Conservation (phyloP, 306 rosid species). For the Sechiopsis laciniata region DNA sequence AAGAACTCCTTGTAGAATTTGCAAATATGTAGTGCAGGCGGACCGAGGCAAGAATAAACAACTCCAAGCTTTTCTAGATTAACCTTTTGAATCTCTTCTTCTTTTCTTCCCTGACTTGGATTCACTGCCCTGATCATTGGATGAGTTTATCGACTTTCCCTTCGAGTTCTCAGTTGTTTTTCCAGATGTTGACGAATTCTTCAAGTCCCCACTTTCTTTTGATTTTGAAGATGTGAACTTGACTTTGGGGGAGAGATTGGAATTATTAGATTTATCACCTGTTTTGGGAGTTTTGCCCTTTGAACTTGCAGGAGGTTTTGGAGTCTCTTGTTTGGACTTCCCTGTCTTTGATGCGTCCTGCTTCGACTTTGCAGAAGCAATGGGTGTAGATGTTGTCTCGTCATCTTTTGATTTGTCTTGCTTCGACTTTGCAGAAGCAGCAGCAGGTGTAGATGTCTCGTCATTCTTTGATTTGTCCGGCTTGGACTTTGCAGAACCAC, state of each 20-base stretch:
- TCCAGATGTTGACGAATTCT: conserved; percentile 33
- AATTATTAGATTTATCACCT: conserved; percentile 50
- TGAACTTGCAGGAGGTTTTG: conserved; percentile 42
- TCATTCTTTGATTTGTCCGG: conserved; percentile 25
- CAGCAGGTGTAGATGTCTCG: conserved; percentile 34
- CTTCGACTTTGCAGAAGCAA: conserved; percentile 49
- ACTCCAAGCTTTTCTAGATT: conserved; percentile 16
- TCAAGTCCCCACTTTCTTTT: conserved; percentile 35
- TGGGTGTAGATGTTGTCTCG: too few species aligned
- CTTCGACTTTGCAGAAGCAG: conserved; percentile 45
- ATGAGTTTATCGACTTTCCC: conserved; percentile 43
- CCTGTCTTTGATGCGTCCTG: conserved; percentile 43
- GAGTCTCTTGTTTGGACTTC: conserved; percentile 50
- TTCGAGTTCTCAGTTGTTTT: conserved; percentile 35
- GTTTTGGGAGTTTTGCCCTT: conserved; percentile 45
- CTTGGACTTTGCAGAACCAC: conserved; percentile 45
- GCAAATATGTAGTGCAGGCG: neutral
- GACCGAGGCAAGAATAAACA: neutral
- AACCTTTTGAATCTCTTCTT: conserved; percentile 41
- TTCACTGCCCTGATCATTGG: conserved; percentile 44
- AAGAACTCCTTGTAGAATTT: conserved; percentile 17
- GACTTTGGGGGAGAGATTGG: conserved; percentile 39
- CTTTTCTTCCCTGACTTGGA: conserved; percentile 72
- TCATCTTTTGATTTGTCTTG: conserved; percentile 26
- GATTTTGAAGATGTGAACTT: conserved; percentile 42